Evolutionary conservation across 75 land plant genomes (phyloP).

Genomic region (Selaginella tamariscina): DNA sequence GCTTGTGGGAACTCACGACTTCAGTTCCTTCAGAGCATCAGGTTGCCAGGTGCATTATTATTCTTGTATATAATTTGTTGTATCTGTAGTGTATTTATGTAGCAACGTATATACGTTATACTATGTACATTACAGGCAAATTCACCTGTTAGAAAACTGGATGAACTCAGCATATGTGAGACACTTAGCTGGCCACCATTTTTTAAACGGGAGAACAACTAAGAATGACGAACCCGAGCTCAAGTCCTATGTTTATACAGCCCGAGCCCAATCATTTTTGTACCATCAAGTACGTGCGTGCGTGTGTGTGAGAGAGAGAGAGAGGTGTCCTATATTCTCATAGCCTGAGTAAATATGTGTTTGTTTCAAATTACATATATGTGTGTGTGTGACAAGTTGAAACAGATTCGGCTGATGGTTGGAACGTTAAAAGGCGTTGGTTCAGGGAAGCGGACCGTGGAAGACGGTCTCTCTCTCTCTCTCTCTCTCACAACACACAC

Average conservation of each 20-base stretch:
- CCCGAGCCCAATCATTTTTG: constrained; percentile 81
- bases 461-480: too few relatives aligned
- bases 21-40: constrained; percentile 88
- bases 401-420: constrained; percentile 80
- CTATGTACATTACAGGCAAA: constrained; percentile 40
- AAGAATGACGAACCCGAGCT: constrained; percentile 27
- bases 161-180: constrained; percentile 61
- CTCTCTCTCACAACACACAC: too few relatives aligned
- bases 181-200: constrained; percentile 28
- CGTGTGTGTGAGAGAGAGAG: background rate
- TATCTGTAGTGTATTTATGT: background rate
- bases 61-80: constrained; percentile 12
- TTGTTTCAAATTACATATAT: background rate
- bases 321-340: background rate
- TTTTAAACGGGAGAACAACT: background rate
- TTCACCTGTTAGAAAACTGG: constrained; percentile 71
- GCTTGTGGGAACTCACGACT: constrained; percentile 78
- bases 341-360: background rate
- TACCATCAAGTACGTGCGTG: constrained; percentile 71
- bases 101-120: constrained; percentile 1
- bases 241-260: constrained; percentile 39
- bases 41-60: constrained; percentile 71
- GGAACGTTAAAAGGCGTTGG: constrained; percentile 79
- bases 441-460: constrained; percentile 40
- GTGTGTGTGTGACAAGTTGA: background rate